These are phyloP conservation scores for Populus tremula DNA, from an alignment of 345 rosid species.

Conservation along the genomic window DNA sequence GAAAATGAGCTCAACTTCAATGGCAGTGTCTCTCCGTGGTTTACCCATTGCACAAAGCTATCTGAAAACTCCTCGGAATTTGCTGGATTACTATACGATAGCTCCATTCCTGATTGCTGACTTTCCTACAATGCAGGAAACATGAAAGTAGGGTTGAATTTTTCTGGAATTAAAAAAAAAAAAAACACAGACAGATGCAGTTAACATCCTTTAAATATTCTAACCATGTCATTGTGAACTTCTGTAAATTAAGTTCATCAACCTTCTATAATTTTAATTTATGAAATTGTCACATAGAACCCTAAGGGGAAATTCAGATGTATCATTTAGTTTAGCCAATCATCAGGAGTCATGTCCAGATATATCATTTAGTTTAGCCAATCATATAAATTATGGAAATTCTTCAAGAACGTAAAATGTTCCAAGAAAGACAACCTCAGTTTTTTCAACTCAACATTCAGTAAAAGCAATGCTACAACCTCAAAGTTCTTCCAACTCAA, in stretches of 20 bases:
- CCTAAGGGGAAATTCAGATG: background rate
- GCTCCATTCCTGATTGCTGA: conserved; percentile 48
- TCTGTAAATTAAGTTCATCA: background rate
- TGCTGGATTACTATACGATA: conserved; percentile 28
- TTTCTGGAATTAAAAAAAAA: background rate
- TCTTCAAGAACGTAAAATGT: background rate
- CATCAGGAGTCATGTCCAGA: background rate
- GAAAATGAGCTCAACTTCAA: conserved; percentile 28
- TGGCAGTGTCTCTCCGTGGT: conserved; percentile 70
- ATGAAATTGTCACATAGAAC: background rate
- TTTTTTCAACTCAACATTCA: background rate
- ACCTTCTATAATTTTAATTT: background rate
- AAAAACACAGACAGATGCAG: background rate
- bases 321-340: background rate
- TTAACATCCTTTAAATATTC: background rate
- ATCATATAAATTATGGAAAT: background rate
- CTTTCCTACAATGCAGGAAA: conserved; percentile 46
- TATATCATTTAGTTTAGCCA: background rate
- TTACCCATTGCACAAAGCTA: conserved; percentile 82
- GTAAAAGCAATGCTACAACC: background rate
- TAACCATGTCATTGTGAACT: background rate
- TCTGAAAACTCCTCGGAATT: conserved; percentile 61
- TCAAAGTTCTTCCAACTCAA: background rate
- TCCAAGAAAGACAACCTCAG: background rate
- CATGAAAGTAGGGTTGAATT: background rate